phyloP scores from a whole-genome alignment of 108 stramenopile species.

The Aurantiochytrium sp. region DNA sequence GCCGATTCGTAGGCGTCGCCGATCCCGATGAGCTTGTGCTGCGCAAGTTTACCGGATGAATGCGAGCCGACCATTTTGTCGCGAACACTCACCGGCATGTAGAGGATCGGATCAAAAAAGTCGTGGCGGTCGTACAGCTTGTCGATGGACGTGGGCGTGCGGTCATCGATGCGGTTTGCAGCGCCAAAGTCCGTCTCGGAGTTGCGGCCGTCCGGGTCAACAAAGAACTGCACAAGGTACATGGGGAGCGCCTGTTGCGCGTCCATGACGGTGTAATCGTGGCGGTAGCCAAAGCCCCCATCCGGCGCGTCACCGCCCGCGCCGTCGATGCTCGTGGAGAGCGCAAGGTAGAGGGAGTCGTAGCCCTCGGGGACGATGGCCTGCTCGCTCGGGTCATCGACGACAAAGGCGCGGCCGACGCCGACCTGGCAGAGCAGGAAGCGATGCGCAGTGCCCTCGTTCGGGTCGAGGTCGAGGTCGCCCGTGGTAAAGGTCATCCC shows the following conservation, averaged over 20 bases:
- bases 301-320: background rate
- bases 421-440: conserved; percentile 25
- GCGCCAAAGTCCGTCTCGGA: conserved; percentile 6
- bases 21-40: conserved; percentile 24
- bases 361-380: conserved; percentile 21
- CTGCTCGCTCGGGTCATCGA: conserved; percentile 16
- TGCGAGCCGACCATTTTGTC: conserved; percentile 22
- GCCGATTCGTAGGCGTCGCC: conserved; percentile 21
- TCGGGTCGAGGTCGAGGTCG: conserved; percentile 12
- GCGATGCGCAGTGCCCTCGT: background rate
- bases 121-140: conserved; percentile 20
- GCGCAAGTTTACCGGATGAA: background rate
- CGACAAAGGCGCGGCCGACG: conserved; percentile 24
- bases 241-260: conserved; percentile 25
- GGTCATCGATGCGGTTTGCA: background rate
- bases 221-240: conserved; percentile 29
- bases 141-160: background rate
- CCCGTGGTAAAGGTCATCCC: conserved; percentile 22
- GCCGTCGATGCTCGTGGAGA: background rate
- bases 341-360: conserved; percentile 21
- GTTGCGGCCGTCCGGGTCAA: background rate
- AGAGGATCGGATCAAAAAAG: conserved; percentile 19
- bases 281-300: background rate
- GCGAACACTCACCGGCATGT: conserved; percentile 15
- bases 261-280: conserved; percentile 24